Base-by-base conservation (phyloP, 192 early-diverging fungal species). In the Allomyces macrogynus region DNA sequence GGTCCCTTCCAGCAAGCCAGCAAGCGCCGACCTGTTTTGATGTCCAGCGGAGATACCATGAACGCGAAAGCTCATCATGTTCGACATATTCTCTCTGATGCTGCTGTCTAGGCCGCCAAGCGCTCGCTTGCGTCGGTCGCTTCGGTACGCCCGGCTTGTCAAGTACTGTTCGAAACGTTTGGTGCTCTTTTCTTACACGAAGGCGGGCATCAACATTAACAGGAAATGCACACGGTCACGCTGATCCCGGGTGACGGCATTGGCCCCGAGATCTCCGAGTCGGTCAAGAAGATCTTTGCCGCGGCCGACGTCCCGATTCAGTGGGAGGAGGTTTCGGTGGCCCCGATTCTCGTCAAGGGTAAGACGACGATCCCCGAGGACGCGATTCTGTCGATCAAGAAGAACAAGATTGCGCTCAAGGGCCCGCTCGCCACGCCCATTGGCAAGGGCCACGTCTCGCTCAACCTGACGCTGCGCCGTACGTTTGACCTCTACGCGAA, bases 401-500 rank as follows among this genome's bases (percentile, higher is more conserved):
- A 86, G 71, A 96, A 93, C 80, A 98, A 91, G 71, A 86, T 98
- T 61, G 95, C 95, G 63, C 81, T 98, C 72, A 98, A 98, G 80
- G 91, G 84, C 67, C 95, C 95, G 64, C 82, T 98, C 74, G 95
- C 89, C 40, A 98, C 95, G 22, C 95, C 95, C 27, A 88, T 98
- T 71, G 95, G 95, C 72, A 98, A 98, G 78, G 95, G 95, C 64
- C 95, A 98, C 76, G 92, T 95, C 65, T 98, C 95, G 64, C 84
- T 98, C 74, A 86, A 89, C 75, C 77, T 88, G 79, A 86, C 84
- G 64, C 79, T 85, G 66, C 82, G 84, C 72, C 91, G 95, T 73
- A 94, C 90, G 25, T 98, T 98, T 78, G 92, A 95, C 81, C 83
- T 98, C 67, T 98, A 89, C 67, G 95, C 95, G 73, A 96, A 99